These are phyloP conservation scores for Acaromyces ingoldii DNA, from an alignment of 1,284 basidiomycete species.

Conservation along the genomic window DNA sequence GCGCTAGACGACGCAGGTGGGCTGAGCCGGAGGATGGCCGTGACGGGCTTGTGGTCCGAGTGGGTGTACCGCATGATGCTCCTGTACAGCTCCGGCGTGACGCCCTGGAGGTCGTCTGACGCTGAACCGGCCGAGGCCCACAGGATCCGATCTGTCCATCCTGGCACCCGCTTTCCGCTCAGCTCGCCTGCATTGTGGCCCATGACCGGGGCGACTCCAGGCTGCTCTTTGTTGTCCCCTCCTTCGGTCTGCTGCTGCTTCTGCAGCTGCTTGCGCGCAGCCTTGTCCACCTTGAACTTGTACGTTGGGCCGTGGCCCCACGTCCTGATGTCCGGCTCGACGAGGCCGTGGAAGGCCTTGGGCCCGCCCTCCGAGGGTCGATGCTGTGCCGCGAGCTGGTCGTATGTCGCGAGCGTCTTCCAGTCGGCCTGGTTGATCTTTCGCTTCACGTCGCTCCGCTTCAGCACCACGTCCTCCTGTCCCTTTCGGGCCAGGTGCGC, in stretches of 20 bases:
- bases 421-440: conserved; percentile 22
- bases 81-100: conserved; percentile 44
- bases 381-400: conserved; percentile 33
- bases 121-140: conserved; percentile 65
- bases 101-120: conserved; percentile 53
- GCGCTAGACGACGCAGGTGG: conserved; percentile 55
- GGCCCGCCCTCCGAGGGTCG: conserved; percentile 9
- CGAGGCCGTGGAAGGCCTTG: conserved; percentile 40
- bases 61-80: conserved; percentile 47
- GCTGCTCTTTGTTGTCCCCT: conserved; percentile 29
- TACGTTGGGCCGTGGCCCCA: conserved; percentile 42
- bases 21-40: conserved; percentile 42
- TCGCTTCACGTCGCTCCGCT: conserved; percentile 14
- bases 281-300: conserved; percentile 39
- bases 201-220: conserved; percentile 66
- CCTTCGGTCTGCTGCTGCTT: conserved; percentile 8
- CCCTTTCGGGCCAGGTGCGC: conserved; percentile 16
- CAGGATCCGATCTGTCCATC: conserved; percentile 92
- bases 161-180: conserved; percentile 71
- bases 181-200: conserved; percentile 17
- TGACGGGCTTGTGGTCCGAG: conserved; percentile 52
- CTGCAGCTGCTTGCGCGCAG: conserved; percentile 7
- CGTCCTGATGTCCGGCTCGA: conserved; percentile 26
- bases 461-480: conserved; percentile 18
- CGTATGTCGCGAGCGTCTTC: conserved; percentile 31